A percentile compares a stretch with the other conserved stretches of the same genome.
Conservation (phyloP, 2,329 filamentous ascomycete species). For the Microsporum ferrugineum region DNA sequence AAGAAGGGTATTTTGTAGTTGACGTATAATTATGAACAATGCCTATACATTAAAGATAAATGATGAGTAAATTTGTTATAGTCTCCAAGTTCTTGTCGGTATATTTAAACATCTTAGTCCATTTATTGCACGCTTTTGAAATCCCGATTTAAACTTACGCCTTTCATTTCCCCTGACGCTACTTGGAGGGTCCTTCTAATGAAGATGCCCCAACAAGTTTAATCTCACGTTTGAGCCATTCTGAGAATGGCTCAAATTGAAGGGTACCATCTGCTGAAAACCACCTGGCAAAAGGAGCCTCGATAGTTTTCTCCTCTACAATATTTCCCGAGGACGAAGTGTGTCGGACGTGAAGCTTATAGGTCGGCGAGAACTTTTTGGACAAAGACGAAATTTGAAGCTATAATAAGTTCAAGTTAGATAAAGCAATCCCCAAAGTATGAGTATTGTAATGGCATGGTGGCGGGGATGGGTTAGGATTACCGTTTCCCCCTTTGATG, state of each 20-base stretch:
- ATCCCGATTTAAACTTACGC: background rate
- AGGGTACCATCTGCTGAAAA: constrained; percentile 49
- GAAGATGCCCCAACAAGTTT: constrained; percentile 31
- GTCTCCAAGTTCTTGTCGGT: background rate
- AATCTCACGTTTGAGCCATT: constrained; percentile 49
- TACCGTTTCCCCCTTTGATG: constrained; percentile 55
- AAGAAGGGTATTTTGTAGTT: background rate
- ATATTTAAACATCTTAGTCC: background rate
- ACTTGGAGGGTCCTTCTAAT: constrained; percentile 32
- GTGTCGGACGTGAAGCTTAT: constrained; percentile 56
- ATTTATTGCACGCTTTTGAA: background rate
- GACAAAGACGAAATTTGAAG: constrained; percentile 60
- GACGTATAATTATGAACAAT: background rate
- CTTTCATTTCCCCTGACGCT: background rate
- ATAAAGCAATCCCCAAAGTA: background rate
- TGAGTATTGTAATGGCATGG: background rate
- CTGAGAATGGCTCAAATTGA: constrained; percentile 49
- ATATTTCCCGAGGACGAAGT: constrained; percentile 30
- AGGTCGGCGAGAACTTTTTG: constrained; percentile 70
- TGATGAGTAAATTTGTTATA: background rate
- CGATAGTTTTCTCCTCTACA: constrained; percentile 38
- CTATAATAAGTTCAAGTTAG: constrained; percentile 20
- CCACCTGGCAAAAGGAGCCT: constrained; percentile 50
- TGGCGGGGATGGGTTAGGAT: constrained; percentile 10
- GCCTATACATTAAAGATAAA: background rate